These are phyloP conservation scores for Rhododendron griersonianum DNA, from an alignment of 148 eudicot species.

Conservation along the genomic window DNA sequence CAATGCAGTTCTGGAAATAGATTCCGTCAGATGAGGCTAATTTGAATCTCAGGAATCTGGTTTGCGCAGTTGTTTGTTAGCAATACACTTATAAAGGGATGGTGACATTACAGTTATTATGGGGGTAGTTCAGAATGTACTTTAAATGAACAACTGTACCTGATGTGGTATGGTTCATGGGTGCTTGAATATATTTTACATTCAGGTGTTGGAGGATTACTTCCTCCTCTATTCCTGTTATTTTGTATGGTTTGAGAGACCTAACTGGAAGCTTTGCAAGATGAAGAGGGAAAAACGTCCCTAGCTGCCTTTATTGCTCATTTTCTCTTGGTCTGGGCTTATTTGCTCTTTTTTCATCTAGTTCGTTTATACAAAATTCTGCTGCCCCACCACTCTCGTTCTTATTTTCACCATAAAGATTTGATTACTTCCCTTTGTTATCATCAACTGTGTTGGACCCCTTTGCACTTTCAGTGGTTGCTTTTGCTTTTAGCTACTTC, in stretches of 20 bases:
- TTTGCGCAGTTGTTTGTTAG: not conserved
- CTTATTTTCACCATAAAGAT: not conserved
- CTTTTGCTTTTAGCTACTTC: conserved; percentile 1
- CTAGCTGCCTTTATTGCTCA: not conserved
- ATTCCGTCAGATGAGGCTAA: not conserved
- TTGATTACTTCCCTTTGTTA: not conserved
- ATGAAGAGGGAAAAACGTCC: not conserved
- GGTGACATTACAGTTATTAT: not conserved
- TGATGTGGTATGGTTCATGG: not conserved
- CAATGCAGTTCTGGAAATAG: not conserved
- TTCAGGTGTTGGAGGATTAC: not conserved
- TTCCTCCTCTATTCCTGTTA: not conserved
- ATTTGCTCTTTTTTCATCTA: not conserved
- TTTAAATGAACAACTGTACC: not conserved
- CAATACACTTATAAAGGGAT: not conserved
- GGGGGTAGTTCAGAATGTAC: not conserved
- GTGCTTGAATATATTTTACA: not conserved
- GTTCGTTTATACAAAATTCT: not conserved
- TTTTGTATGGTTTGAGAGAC: not conserved
- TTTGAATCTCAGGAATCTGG: not conserved
- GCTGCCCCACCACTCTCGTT: not conserved
- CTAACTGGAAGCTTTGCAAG: not conserved
- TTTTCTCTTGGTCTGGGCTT: not conserved
- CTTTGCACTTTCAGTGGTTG: not conserved
- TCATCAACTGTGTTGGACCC: too few species aligned